A percentile compares a stretch with the other conserved stretches of the same genome.
These are phyloP conservation scores for Fusarium napiforme DNA, from an alignment of 2,329 filamentous ascomycete species.

Conservation along the genomic window DNA sequence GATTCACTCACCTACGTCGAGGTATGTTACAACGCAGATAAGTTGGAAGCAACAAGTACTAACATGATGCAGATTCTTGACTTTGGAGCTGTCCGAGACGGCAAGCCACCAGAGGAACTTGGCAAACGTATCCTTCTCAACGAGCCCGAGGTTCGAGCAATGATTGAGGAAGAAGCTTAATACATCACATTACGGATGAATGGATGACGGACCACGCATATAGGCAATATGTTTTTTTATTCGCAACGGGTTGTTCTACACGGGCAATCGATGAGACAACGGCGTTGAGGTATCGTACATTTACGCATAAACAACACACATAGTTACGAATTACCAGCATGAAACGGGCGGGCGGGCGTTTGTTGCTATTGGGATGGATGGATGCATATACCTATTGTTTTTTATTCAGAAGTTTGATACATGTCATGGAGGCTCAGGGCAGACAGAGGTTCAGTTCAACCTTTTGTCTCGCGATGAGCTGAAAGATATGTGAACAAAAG, in stretches of 20 bases:
- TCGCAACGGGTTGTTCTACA: slow-evolving; percentile 17
- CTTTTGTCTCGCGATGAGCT: slow-evolving; percentile 4
- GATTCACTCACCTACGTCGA: slow-evolving; percentile 95
- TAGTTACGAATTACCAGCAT: slow-evolving; percentile 42
- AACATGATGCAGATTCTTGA: slow-evolving; percentile 80
- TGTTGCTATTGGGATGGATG: slow-evolving; percentile 24
- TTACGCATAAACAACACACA: slow-evolving; percentile 37
- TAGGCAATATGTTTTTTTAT: slow-evolving; percentile 30
- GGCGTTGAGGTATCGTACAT: slow-evolving; percentile 41
- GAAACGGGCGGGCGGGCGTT: slow-evolving; percentile 41
- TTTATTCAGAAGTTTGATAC: slow-evolving; percentile 27
- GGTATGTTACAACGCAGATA: slow-evolving; percentile 64
- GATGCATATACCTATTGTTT: slow-evolving; percentile 44
- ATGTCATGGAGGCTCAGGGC: slow-evolving; percentile 5
- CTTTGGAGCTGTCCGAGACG: slow-evolving; percentile 93
- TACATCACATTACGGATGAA: slow-evolving; percentile 8
- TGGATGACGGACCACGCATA: background rate
- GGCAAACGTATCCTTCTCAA: slow-evolving; percentile 81
- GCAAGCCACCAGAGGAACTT: slow-evolving; percentile 78
- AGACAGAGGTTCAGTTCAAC: background rate
- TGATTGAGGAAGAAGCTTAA: slow-evolving; percentile 59
- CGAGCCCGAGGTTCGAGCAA: slow-evolving; percentile 62
- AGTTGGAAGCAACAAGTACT: background rate
- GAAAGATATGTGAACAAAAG: slow-evolving; percentile 29
- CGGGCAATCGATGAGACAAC: slow-evolving; percentile 31